Percentiles rank a stretch among this genome's conserved stretches.
phyloP scores from a whole-genome alignment of 1,284 basidiomycete genomes.

The Coniferiporia weirii region DNA sequence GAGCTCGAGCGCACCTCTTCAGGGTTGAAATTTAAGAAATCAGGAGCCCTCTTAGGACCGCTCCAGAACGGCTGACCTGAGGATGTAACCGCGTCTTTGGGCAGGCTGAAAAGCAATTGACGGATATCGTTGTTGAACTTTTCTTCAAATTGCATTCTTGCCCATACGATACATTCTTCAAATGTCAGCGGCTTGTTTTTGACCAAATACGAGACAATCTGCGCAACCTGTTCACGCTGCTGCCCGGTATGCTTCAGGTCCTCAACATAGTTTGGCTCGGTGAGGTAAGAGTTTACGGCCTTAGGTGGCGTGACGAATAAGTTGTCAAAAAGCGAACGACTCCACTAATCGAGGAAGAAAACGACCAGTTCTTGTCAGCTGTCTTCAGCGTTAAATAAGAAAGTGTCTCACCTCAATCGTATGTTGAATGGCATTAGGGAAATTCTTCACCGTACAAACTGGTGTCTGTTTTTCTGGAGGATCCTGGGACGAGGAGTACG shows the following conservation, averaged over 20 bases:
- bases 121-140: conserved; percentile 94
- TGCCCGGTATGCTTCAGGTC: conserved; percentile 87
- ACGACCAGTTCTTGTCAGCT: background rate
- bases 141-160: conserved; percentile 91
- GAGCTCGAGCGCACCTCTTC: conserved; percentile 60
- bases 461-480: conserved; percentile 98
- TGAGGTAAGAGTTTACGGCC: conserved; percentile 94
- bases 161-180: conserved; percentile 98
- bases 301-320: conserved; percentile 93
- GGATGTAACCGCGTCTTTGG: conserved; percentile 87
- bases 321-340: conserved; percentile 88
- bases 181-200: conserved; percentile 92
- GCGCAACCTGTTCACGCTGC: conserved; percentile 85
- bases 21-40: conserved; percentile 82
- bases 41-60: conserved; percentile 97
- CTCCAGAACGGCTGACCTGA: conserved; percentile 96
- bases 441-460: conserved; percentile 98
- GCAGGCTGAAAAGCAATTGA: conserved; percentile 91
- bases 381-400: conserved; percentile 2
- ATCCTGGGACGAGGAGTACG: conserved; percentile 97
- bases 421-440: conserved; percentile 98
- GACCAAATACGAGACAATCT: conserved; percentile 89
- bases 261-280: conserved; percentile 95
- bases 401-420: conserved; percentile 78
- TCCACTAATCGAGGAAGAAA: conserved; percentile 62